Base-by-base conservation (phyloP, 2,329 filamentous ascomycete genomes). In the Xylaria sp. region DNA sequence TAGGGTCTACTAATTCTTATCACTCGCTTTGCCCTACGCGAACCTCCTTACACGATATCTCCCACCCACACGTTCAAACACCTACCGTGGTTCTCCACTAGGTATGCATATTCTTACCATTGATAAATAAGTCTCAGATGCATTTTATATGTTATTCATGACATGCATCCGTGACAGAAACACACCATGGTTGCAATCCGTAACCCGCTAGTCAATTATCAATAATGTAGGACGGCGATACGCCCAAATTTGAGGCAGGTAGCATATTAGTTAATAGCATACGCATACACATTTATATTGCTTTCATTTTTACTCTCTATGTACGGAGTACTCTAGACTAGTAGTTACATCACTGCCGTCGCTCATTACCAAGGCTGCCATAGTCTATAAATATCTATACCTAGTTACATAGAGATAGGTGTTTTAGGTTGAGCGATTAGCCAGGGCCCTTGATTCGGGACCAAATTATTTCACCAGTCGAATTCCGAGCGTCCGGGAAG, bases 401-500 rank as follows among this genome's bases (percentile, higher is more conserved):
- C 17, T 50, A n/a, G n/a, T n/a, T n/a, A 19, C 14, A 36, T 39
- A 27, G 24, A 27, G 2, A 27, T 48, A 45, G 12, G 48, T 54
- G 62, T 59, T 50, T 57, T 21, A 50, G 27, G 42, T 64, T 36
- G 30, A 50, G 3, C 11, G 24, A 47, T n/a, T 21, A 32, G n/a
- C 8, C 39, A 11, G 39, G 11, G 39, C 4, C n/a, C 6, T 39
- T n/a, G 6, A 12, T 47, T 47, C 39, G 30, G 14, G 17, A 27
- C 7, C 27, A 24, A 8, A 42, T 39, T 32, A 39, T 50, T 36
- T 7, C 34, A 17, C 34, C 30, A 21, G 48, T 34, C n/a, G 36
- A 36, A 36, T 14, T n/a, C 8, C 61, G n/a, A 50, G 14, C 6
- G n/a, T 34, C 34, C 48, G 30, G 21, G 34, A 60, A 32, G 14